A percentile compares a stretch with the other conserved stretches of the same genome.
These are phyloP conservation scores for Barnettozyma populi DNA, from an alignment of 805 yeast species.

Conservation along the genomic window DNA sequence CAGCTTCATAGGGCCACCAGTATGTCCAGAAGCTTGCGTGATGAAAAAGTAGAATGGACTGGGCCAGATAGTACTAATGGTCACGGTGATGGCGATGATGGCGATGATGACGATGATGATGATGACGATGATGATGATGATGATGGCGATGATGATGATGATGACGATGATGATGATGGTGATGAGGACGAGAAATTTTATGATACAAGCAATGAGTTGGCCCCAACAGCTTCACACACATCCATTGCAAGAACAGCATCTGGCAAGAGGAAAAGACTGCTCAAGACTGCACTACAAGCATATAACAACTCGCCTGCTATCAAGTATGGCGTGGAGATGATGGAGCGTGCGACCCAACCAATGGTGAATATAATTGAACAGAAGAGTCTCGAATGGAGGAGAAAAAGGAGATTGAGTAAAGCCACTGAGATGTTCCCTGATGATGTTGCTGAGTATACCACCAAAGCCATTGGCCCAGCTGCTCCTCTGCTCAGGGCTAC, in stretches of 20 bases:
- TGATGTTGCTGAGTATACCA: conserved; percentile 14
- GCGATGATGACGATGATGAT: conserved; percentile 7
- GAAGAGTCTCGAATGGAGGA: conserved; percentile 27
- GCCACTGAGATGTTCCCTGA: conserved; percentile 27
- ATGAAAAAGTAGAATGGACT: background rate
- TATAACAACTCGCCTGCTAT: conserved; percentile 40
- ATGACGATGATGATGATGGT: conserved; percentile 10
- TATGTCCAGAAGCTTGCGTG: background rate
- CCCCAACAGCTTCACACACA: background rate
- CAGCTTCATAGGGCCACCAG: background rate
- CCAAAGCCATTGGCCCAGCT: conserved; percentile 6
- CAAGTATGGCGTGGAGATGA: conserved; percentile 56
- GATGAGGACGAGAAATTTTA: conserved; percentile 39
- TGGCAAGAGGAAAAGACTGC: conserved; percentile 3
- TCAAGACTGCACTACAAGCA: conserved; percentile 23
- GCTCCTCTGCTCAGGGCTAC: conserved; percentile 7
- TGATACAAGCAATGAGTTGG: conserved; percentile 24
- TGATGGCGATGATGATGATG: conserved; percentile 4
- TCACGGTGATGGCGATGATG: conserved; percentile 3
- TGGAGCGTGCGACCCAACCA: conserved; percentile 51
- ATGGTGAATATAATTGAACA: conserved; percentile 44
- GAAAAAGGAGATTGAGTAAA: conserved; percentile 33
- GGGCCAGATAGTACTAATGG: background rate
- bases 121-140: conserved; percentile 23
- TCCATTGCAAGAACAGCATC: background rate